These are phyloP conservation scores for Phytophthora meadii DNA, from an alignment of 352 stramenopile genomes.

Conservation along the genomic window DNA sequence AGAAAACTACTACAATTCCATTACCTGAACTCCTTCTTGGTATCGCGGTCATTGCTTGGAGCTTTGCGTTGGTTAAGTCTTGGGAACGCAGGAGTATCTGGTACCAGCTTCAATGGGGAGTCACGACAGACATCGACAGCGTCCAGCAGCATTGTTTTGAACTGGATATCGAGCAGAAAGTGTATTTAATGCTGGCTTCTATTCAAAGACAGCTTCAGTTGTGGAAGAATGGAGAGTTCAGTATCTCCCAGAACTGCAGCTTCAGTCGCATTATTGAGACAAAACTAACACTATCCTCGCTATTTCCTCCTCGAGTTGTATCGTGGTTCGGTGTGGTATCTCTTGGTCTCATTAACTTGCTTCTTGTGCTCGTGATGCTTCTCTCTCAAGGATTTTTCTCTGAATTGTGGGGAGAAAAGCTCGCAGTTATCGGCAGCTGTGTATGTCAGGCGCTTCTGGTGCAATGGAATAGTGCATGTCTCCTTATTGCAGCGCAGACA, in stretches of 20 bases:
- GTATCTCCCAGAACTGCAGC: background rate
- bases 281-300: conserved; percentile 9
- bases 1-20: conserved; percentile 10
- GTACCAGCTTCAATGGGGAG: conserved; percentile 72
- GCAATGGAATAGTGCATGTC: conserved; percentile 37
- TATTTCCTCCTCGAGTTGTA: conserved; percentile 9
- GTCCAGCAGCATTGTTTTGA: too few species aligned
- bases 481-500: conserved; percentile 30
- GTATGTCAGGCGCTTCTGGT: conserved; percentile 30
- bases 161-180: too few species aligned
- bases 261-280: background rate
- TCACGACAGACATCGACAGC: conserved; percentile 3
- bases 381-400: conserved; percentile 38
- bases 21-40: conserved; percentile 30
- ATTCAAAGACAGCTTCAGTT: too few species aligned
- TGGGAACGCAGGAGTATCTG: conserved; percentile 69
- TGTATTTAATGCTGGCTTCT: too few species aligned
- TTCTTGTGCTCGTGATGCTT: conserved; percentile 36
- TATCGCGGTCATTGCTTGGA: conserved; percentile 47
- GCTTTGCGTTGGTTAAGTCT: conserved; percentile 57
- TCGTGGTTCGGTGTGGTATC: conserved; percentile 27
- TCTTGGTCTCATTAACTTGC: conserved; percentile 31
- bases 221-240: conserved; percentile 8
- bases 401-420: conserved; percentile 30
- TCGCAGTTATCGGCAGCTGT: conserved; percentile 41